Base-by-base conservation (phyloP, 1,284 basidiomycete genomes). In the Psilocybe mexicana region DNA sequence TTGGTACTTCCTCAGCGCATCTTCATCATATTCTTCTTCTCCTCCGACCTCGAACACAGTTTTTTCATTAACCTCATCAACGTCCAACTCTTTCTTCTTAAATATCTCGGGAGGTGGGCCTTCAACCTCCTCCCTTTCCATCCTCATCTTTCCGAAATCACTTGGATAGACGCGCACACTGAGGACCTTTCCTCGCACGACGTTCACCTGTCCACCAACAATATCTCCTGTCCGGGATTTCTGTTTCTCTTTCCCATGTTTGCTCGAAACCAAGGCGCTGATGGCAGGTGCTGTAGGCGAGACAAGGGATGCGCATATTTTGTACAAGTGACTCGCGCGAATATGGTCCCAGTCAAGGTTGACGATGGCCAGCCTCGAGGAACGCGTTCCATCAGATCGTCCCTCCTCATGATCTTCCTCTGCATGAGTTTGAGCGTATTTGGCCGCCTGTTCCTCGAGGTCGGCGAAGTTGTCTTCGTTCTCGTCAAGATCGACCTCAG, bases 281-380 rank as follows among this genome's bases (percentile, higher is more conserved):
- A 74, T 67, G 11, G 67, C 55, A 3, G 80, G 72, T 4, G 79
- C 81, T 11, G 80, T 80, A 58, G 83, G 76, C 3, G 88, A 87
- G 18, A 98, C 81, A 53, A 96, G 84, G 3, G 95, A 98, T 36
- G 93, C 87, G 74, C 94, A 95, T 43, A 99, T 92, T 73, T 93
- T 94, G 84, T 86, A 98, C 25, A 99, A 78, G 72, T 99, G 96
- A 36, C 79, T 79, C 1, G 96, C 94, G 50, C 92, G 90, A 55
- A 99, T 86, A 74, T 98, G 86, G 73, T 99, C 97, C 97, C 97
- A 99, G 75, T 99, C 97, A 59, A 99, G 84, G 71, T 99, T 98
- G 65, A 99, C 96, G 28, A 92, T 86, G 0, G 96, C 97, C 5
- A 98, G 75, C 11, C 96, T 83, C 47, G 79, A 82, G 1, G 93